Base-by-base conservation (phyloP, 2,329 filamentous ascomycete genomes). In the Scedosporium aurantiacum region DNA sequence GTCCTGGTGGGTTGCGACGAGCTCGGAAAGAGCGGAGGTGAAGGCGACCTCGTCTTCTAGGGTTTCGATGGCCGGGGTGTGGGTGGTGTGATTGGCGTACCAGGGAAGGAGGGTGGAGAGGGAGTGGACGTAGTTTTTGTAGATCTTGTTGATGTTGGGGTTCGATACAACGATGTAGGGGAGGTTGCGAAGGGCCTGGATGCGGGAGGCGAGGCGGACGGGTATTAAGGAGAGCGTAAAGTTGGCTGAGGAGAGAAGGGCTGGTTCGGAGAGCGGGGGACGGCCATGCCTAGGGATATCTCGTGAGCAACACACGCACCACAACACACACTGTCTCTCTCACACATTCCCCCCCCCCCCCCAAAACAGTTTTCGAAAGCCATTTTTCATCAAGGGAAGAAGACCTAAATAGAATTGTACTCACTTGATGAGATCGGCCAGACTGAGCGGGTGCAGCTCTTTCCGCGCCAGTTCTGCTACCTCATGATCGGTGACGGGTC, bases 81-180 rank as follows among this genome's bases (percentile, higher is more conserved):
- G 69, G 5, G 72, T 81, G 37, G 88, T 86, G 69, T 74, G 72
- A 68, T 67, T 65, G 5, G 64, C 64, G 61, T 73, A 74, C 77
- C 93, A 97, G 4, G 93, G 92, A 3, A 97, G 82, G 16, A 99
- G 81, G 0, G 91, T 96, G 2, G 90, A 93, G 21, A 99, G 79
- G 2, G 91, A 96, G 74, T 97, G 92, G 54, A 96, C 80, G 73
- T 99, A 99, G 75, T 97, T 97, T 74, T 90, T 87, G 79, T 97
- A 96, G 66, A 99, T 99, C 68, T 88, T 87, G 27, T 88, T 89
- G 67, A 99, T 91, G 71, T 97, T 91, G 1, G 91, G 90, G 71
- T 99, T 97, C n/a, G 93, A 92, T 27, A 99, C 94, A 61, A 99
- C 93, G 65, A 99, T 97, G 74, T 93, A 99, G 0, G 94, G 94